phyloP scores from a whole-genome alignment of 257 asterid genomes.

The Ligustrum vulgare region DNA sequence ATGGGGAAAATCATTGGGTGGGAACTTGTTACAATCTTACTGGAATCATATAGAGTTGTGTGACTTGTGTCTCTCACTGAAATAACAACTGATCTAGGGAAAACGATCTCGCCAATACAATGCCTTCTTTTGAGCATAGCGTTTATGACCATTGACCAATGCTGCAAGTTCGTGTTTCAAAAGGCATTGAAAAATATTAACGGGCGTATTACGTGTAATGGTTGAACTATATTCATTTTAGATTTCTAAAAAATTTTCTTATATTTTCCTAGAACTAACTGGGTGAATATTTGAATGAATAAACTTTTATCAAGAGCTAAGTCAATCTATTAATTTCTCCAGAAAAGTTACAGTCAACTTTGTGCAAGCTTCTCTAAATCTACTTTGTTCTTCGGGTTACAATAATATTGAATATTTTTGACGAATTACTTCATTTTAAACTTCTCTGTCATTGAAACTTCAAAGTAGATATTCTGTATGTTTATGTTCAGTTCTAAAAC shows the following conservation, averaged over 20 bases:
- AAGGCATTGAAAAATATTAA: neutral
- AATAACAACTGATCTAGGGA: neutral
- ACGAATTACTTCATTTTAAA: neutral
- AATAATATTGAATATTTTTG: neutral
- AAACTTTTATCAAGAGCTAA: neutral
- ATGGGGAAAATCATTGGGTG: constrained; percentile 1
- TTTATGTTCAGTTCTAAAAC: neutral
- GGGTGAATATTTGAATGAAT: neutral
- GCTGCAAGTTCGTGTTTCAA: constrained; percentile 6
- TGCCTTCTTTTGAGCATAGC: neutral
- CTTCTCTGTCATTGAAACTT: neutral
- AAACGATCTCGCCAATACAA: neutral
- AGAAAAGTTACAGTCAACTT: neutral
- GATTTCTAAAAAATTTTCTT: neutral
- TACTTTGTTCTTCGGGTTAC: neutral
- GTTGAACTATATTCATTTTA: neutral
- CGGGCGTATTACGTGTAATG: neutral
- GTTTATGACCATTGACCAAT: neutral
- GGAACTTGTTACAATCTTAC: neutral
- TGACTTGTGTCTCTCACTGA: neutral
- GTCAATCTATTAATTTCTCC: neutral
- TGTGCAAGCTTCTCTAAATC: neutral
- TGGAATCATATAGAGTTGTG: neutral
- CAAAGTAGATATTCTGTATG: neutral
- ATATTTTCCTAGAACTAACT: neutral